Evolutionary conservation across 1,139 yeast species (phyloP), one percentile per base, ranked within the genome.

Genomic region (Eremothecium cymbalariae): DNA sequence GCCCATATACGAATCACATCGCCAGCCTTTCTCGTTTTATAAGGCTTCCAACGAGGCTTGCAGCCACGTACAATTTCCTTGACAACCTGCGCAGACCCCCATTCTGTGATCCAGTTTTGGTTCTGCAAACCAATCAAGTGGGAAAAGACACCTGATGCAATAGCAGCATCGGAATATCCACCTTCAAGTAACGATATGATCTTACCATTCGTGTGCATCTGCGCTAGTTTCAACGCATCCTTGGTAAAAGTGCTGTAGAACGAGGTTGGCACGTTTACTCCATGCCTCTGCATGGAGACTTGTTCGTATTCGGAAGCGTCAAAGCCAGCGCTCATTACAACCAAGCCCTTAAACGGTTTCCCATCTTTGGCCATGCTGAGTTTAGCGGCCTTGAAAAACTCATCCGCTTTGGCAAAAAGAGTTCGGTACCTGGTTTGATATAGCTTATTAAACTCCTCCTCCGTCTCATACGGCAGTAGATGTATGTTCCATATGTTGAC

Each of bases 261-360:
- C 18, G 79, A 72, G 0, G 94, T 82, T 4, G 95, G 95, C 4
- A 84, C 88, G 46, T 79, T 77, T 21, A 80, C 84, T 0, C 78
- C 78, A 52, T 84, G 95, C 40, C 95, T 66, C 58, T 84, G 94
- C 95, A 84, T 84, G 39, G 77, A 74, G 14, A 75, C 74, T 40
- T 78, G 77, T 52, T 84, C 95, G 53, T 74, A 77, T 54, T 84
- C 95, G 18, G 85, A 78, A 2, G 94, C 94, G 60, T 84, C 95
- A 55, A 84, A 84, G 2, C 95, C 95, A 1, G 95, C 90, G 27
- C 93, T 80, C 2, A 84, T 67, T 12, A 79, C 68, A 4, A 84
- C 73, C 41, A 83, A 55, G 0, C 90, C 85, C 49, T 77, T 78
- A 58, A 78, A 82, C 1, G 74, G 72, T 42, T 53, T 46, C n/a